Evolutionary conservation across 306 rosid species (phyloP).

Genomic region (Herpetospermum pedunculosum): DNA sequence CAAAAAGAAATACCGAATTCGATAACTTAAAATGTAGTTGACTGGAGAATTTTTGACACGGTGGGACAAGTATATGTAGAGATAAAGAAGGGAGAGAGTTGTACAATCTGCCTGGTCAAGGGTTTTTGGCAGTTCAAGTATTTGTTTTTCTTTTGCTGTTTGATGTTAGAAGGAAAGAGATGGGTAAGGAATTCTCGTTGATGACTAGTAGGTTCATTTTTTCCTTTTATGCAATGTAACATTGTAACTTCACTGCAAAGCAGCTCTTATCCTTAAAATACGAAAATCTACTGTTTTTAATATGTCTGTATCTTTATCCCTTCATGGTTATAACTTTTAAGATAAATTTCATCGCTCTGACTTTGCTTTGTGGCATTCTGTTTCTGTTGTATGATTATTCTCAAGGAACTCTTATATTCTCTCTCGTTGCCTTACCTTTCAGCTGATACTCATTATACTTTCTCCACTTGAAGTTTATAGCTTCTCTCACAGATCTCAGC

Average conservation of each 20-base stretch:
- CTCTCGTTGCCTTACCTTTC: not conserved
- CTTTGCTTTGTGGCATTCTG: not conserved
- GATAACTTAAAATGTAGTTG: not conserved
- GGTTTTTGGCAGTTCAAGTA: not conserved
- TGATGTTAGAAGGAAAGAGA: slow-evolving; percentile 4
- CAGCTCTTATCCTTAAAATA: not conserved
- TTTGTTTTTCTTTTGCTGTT: not conserved
- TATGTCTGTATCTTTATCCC: not conserved
- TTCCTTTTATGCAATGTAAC: not conserved
- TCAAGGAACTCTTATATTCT: not conserved
- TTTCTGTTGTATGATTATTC: not conserved
- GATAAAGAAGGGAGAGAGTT: not conserved
- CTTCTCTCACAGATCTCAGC: not conserved
- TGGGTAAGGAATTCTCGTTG: not conserved
- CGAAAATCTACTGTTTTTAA: not conserved
- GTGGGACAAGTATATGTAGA: not conserved
- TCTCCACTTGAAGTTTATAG: not conserved
- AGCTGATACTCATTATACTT: not conserved
- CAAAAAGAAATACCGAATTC: not conserved
- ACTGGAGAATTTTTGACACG: not conserved
- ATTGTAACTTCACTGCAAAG: slow-evolving; percentile 4
- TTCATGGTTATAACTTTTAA: not conserved
- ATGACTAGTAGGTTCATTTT: not conserved
- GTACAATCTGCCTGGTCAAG: not conserved
- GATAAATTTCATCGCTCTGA: not conserved